Evolutionary conservation across 257 asterid species (phyloP), one percentile per base, ranked within the genome.

Genomic region (Henckelia pumila): DNA sequence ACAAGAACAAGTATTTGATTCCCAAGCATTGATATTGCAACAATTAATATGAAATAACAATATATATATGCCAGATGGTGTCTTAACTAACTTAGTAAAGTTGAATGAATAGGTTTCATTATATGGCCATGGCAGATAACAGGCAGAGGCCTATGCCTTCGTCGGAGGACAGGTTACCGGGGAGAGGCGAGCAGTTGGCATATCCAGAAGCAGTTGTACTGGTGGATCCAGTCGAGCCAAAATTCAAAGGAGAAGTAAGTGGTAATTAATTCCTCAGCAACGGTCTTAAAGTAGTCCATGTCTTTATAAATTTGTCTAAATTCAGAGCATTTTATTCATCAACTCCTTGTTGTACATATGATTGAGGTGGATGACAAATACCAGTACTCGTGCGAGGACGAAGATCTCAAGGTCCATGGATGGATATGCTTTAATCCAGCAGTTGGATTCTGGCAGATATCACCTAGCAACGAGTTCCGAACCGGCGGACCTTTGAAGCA

Each of bases 351-450:
- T 19, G 8, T 37, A 21, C 3, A 4, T 7, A 1, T 17, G 69
- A 72, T n/a, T n/a, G n/a, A 85, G 93, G 94, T 89, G 67, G 95
- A 89, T 71, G 96, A 89, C 76, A 89, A 89, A 72, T 89, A 89
- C 66, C 85, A 81, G 66, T 89, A 87, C 60, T 78, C 95, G 2
- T 75, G 84, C 28, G 94, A 81, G 16, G 83, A 87, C 71, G 81
- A 82, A 72, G 92, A 87, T 61, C 80, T 79, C 29, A 78, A 75
- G 73, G 92, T 83, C 55, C 95, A 89, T 8, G 95, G 94, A 24
- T 89, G 94, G 95, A 85, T 87, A 73, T 87, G 87, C 70, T 72
- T 68, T 86, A 84, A 85, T 63, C 84, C 83, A 13, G 61, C 74
- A 3, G 84, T 84, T 28, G 94, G 95, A 3, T 89, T 89, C 71